phyloP scores from a whole-genome alignment of 441 rosid genomes.

The Bocquillonia castaneifolia region DNA sequence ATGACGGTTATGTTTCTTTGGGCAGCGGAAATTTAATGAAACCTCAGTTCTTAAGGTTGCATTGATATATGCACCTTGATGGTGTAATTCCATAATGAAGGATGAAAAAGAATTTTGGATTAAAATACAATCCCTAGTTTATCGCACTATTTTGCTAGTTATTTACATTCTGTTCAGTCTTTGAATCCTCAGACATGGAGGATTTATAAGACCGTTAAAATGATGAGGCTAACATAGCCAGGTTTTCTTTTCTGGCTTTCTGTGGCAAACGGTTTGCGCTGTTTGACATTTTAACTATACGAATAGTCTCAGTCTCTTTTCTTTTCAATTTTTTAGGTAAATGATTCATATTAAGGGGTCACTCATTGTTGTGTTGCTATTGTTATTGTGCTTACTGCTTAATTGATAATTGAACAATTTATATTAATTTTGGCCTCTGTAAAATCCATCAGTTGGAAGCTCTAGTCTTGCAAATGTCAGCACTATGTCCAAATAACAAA shows the following conservation, averaged over 20 bases:
- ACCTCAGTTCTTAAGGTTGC: neutral
- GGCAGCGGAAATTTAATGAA: neutral
- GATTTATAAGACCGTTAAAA: neutral
- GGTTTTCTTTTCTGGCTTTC: neutral
- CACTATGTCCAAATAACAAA: neutral
- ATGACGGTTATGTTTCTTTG: neutral
- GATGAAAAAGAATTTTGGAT: neutral
- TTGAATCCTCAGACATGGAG: neutral
- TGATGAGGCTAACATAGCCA: neutral
- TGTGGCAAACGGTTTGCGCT: neutral
- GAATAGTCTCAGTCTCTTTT: neutral
- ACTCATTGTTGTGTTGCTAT: neutral
- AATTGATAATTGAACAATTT: too few species aligned
- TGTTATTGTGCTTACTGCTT: neutral
- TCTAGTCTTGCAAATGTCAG: neutral
- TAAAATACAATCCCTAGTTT: neutral
- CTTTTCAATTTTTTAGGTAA: neutral
- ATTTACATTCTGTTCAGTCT: neutral
- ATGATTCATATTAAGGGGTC: neutral
- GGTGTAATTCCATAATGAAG: neutral
- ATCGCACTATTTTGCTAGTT: neutral
- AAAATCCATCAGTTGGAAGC: too few species aligned
- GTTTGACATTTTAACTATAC: neutral
- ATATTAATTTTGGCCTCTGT: too few species aligned
- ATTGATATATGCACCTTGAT: neutral